Evolutionary conservation across 1,284 basidiomycete genomes (phyloP).

Genomic region (Ceratobasidium sp.): DNA sequence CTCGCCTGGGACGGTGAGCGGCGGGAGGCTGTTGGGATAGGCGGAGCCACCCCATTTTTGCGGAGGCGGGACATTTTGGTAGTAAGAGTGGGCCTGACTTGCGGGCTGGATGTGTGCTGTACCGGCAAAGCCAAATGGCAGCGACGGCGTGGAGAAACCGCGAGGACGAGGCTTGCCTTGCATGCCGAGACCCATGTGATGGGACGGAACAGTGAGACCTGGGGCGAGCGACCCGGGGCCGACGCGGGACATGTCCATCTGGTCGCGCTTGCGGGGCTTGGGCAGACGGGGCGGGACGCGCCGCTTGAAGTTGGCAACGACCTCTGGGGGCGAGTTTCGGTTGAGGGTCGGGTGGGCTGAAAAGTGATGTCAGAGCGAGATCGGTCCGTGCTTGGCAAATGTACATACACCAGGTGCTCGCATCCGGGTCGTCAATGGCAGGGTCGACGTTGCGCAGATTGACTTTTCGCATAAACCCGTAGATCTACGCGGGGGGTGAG

Average conservation of each 20-base stretch:
- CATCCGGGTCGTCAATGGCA: conserved; percentile 89
- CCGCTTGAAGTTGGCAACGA: conserved; percentile 89
- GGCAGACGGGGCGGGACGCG: conserved; percentile 89
- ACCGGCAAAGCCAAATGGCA: conserved; percentile 73
- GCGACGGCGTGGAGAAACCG: conserved; percentile 27
- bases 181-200: conserved; percentile 25
- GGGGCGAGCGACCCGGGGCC: conserved; percentile 67
- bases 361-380: conserved; percentile 15
- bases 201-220: conserved; percentile 55
- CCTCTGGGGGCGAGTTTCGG: conserved; percentile 82
- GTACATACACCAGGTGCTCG: conserved; percentile 89
- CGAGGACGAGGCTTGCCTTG: conserved; percentile 29
- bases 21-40: conserved; percentile 71
- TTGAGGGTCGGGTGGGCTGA: conserved; percentile 87
- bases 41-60: conserved; percentile 50
- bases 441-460: conserved; percentile 90
- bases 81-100: conserved; percentile 29
- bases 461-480: conserved; percentile 94
- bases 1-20: conserved; percentile 70
- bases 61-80: conserved; percentile 33
- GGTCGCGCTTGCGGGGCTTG: conserved; percentile 73
- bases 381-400: conserved; percentile 7
- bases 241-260: conserved; percentile 53
- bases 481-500: conserved; percentile 66
- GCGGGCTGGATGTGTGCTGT: conserved; percentile 50